Percentiles rank a stretch among this genome's conserved stretches.
Conservation (phyloP, 805 yeast genomes). For the Kuraishia ogatae region DNA sequence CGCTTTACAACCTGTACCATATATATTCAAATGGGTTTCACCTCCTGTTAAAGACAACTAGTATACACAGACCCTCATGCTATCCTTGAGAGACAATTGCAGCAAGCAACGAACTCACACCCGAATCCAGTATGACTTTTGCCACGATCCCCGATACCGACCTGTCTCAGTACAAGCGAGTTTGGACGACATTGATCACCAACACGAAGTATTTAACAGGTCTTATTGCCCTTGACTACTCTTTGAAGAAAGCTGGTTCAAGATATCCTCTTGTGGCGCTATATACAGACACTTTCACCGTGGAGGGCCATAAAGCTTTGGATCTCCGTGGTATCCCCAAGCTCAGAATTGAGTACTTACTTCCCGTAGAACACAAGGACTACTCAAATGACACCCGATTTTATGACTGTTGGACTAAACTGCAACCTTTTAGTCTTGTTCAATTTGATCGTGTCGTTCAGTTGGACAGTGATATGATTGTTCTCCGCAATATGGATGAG, state of each 20-base stretch:
- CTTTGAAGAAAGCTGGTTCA: slow-evolving; percentile 33
- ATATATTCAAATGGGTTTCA: too few species aligned
- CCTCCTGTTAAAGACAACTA: too few species aligned
- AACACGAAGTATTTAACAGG: slow-evolving; percentile 43
- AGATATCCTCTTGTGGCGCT: slow-evolving; percentile 44
- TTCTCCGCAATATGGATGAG: slow-evolving; percentile 50
- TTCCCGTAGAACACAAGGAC: slow-evolving; percentile 34
- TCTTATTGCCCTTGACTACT: slow-evolving; percentile 38
- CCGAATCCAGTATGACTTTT: slow-evolving; percentile 4
- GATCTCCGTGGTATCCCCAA: slow-evolving; percentile 31
- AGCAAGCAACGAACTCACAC: too few species aligned
- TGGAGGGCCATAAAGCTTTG: slow-evolving; percentile 31
- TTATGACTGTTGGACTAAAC: slow-evolving; percentile 54
- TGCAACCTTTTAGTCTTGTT: slow-evolving; percentile 41
- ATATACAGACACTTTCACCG: slow-evolving; percentile 36
- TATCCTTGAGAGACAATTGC: too few species aligned
- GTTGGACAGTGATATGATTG: slow-evolving; percentile 54
- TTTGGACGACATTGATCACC: slow-evolving; percentile 53
- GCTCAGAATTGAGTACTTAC: slow-evolving; percentile 29
- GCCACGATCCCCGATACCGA: slow-evolving; percentile 9
- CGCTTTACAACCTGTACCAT: too few species aligned
- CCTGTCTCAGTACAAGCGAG: slow-evolving; percentile 13
- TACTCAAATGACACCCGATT: slow-evolving; percentile 44
- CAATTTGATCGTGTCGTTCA: slow-evolving; percentile 48
- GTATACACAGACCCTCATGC: too few species aligned